Percentiles rank a stretch among this genome's conserved stretches.
Evolutionary conservation across 768 basidiomycete genomes (phyloP).

Genomic region (Termitomyces sp.): DNA sequence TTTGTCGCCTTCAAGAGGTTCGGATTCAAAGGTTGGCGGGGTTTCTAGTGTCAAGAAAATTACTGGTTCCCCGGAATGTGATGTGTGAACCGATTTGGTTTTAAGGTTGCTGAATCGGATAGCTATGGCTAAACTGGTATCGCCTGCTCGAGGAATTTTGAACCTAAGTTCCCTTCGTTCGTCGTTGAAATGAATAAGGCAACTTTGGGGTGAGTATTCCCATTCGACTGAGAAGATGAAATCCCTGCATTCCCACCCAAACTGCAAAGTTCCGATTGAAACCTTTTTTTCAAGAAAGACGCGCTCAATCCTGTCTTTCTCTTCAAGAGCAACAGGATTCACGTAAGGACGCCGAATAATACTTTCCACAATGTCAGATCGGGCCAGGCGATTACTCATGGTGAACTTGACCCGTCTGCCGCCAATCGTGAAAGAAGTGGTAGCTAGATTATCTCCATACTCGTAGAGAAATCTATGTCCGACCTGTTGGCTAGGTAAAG

Average conservation of each 20-base stretch:
- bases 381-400: slow-evolving; percentile 20
- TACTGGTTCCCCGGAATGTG: slow-evolving; percentile 23
- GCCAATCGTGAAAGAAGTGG: slow-evolving; percentile 19
- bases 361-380: slow-evolving; percentile 31
- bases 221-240: slow-evolving; percentile 52
- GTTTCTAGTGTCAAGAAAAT: slow-evolving; percentile 38
- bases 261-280: slow-evolving; percentile 38
- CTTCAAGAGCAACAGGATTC: slow-evolving; percentile 30
- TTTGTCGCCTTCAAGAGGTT: background rate
- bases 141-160: slow-evolving; percentile 15
- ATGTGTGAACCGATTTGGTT: slow-evolving; percentile 28
- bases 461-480: slow-evolving; percentile 37
- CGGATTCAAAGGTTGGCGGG: slow-evolving; percentile 34
- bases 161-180: slow-evolving; percentile 46
- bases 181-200: slow-evolving; percentile 31
- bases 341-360: slow-evolving; percentile 33
- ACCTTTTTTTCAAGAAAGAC: slow-evolving; percentile 24
- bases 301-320: slow-evolving; percentile 24
- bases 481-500: slow-evolving; percentile 35
- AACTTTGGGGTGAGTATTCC: slow-evolving; percentile 28
- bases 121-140: slow-evolving; percentile 28
- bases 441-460: slow-evolving; percentile 24
- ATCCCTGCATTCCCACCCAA: slow-evolving; percentile 62
- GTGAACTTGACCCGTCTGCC: slow-evolving; percentile 28
- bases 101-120: slow-evolving; percentile 40